phyloP scores from a whole-genome alignment of 495 filamentous ascomycete species.

The Penicillium desertorum region DNA sequence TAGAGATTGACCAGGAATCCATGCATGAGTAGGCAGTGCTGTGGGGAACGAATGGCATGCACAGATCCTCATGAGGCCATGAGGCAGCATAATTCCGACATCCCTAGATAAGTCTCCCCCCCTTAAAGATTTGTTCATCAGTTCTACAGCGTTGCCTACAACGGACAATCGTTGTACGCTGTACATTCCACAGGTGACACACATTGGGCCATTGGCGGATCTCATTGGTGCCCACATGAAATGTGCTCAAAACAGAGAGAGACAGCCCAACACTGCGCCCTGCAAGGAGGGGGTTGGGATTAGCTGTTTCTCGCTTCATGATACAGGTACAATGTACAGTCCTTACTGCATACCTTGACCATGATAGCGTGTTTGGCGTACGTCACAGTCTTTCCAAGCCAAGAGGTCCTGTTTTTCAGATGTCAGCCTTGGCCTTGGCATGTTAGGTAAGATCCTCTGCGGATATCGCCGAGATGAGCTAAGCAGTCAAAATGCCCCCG shows the following conservation, averaged over 20 bases:
- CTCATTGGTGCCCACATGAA: conserved; percentile 5
- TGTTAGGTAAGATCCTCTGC: neutral
- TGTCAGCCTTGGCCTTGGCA: neutral
- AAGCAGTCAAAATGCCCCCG: neutral
- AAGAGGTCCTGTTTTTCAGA: neutral
- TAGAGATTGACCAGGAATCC: neutral
- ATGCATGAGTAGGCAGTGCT: neutral
- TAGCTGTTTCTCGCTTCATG: neutral
- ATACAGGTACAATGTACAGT: neutral
- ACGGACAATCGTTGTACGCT: neutral
- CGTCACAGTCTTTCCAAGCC: neutral
- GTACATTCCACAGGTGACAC: conserved; percentile 2
- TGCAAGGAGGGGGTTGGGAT: conserved; percentile 5
- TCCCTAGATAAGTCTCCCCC: neutral
- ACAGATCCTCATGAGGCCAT: conserved; percentile 1
- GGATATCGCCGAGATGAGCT: conserved; percentile 11
- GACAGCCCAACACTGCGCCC: conserved; percentile 2
- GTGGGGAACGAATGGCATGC: neutral
- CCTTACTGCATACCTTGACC: neutral
- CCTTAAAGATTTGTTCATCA: neutral
- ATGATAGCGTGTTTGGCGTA: conserved; percentile 4
- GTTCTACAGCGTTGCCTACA: neutral
- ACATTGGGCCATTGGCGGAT: neutral
- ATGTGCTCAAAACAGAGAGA: neutral
- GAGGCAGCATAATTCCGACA: conserved; percentile 1